These are phyloP conservation scores for Backusella westeae DNA, from an alignment of 192 early-diverging fungal genomes.

Conservation along the genomic window DNA sequence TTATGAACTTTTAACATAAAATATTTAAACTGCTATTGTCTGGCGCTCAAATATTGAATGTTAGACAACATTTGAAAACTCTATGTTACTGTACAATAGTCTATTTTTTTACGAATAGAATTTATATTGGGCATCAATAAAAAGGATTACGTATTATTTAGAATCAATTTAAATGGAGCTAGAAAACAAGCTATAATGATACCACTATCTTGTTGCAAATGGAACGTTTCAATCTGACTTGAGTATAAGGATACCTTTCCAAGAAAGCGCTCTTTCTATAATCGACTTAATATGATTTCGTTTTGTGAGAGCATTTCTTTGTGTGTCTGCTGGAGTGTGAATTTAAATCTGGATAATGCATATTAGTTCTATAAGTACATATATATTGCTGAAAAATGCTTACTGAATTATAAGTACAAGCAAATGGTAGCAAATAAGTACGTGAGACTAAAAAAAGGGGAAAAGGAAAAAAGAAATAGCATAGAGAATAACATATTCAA, in stretches of 20 bases:
- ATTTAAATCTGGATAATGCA: background rate
- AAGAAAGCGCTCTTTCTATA: background rate
- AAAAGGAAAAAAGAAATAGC: background rate
- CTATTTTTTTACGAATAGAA: background rate
- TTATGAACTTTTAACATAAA: background rate
- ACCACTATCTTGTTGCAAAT: background rate
- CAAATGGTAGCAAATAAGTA: background rate
- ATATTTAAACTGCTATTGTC: conserved; percentile 1
- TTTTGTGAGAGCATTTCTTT: background rate
- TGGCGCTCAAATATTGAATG: background rate
- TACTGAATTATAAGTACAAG: background rate
- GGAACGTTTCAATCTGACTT: background rate
- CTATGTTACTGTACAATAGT: background rate
- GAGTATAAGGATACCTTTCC: background rate
- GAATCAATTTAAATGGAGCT: conserved; percentile 2
- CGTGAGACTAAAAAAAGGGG: background rate
- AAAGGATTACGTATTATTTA: background rate
- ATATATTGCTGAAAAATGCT: background rate
- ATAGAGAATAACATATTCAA: background rate
- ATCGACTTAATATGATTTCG: background rate
- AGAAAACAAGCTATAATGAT: background rate
- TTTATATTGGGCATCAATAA: background rate
- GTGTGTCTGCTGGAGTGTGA: background rate
- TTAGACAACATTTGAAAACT: background rate
- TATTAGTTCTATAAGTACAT: background rate